Evolutionary conservation across 306 rosid genomes (phyloP).

Genomic region (Lathyrus tuberosus): DNA sequence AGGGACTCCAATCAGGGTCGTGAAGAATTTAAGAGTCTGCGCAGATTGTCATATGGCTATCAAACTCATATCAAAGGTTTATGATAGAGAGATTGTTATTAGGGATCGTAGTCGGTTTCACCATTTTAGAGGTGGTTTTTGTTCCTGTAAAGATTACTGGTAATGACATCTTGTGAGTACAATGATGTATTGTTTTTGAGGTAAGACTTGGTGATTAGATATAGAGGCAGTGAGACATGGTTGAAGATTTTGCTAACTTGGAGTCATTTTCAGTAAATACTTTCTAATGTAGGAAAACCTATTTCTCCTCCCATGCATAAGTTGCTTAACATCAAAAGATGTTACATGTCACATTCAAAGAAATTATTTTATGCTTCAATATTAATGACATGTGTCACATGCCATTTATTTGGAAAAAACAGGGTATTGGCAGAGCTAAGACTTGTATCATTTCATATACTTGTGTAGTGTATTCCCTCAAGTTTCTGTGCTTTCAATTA

Average conservation of each 20-base stretch:
- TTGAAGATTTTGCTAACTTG: constrained; percentile 14
- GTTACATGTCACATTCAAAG: neutral
- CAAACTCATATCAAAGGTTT: constrained; percentile 62
- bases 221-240: no score
- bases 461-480: neutral
- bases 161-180: constrained; percentile 29
- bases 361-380: neutral
- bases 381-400: neutral
- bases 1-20: constrained; percentile 58
- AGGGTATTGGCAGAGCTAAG: neutral
- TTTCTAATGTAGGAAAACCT: neutral
- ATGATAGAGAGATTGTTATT: constrained; percentile 52
- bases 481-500: neutral
- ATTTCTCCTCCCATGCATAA: neutral
- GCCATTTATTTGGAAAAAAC: neutral
- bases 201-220: no score
- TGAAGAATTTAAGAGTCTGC: constrained; percentile 61
- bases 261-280: constrained; percentile 7
- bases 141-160: constrained; percentile 68
- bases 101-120: constrained; percentile 65
- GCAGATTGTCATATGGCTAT: constrained; percentile 68
- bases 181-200: no score
- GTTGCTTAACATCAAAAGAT: neutral
- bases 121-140: constrained; percentile 57
- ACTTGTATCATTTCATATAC: neutral